These are phyloP conservation scores for Gymnopilus dilepis DNA, from an alignment of 768 basidiomycete genomes.

Conservation along the genomic window DNA sequence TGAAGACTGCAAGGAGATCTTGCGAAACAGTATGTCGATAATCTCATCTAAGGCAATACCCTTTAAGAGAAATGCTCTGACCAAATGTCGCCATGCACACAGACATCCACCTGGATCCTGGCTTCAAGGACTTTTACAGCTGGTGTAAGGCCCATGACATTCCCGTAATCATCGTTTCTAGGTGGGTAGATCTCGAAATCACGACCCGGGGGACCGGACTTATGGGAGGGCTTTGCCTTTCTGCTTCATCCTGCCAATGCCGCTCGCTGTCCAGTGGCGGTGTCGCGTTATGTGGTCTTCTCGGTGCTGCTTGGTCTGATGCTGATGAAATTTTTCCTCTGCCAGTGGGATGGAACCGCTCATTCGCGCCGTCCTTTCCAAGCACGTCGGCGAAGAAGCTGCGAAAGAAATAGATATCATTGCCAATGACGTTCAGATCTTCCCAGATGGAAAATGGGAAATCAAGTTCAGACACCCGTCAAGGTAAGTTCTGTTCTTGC, in stretches of 20 bases:
- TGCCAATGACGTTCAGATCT: slow-evolving; percentile 83
- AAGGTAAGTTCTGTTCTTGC: slow-evolving; percentile 49
- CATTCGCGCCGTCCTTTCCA: slow-evolving; percentile 89
- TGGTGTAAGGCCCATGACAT: slow-evolving; percentile 84
- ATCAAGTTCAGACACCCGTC: slow-evolving; percentile 90
- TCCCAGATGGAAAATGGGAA: slow-evolving; percentile 73
- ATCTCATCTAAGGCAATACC: neutral
- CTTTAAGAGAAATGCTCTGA: neutral
- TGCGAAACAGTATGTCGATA: slow-evolving; percentile 63
- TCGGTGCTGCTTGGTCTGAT: neutral
- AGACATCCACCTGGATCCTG: slow-evolving; percentile 88
- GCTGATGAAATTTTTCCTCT: slow-evolving; percentile 3
- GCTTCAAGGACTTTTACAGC: slow-evolving; percentile 86
- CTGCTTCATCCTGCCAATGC: neutral
- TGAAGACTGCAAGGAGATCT: slow-evolving; percentile 81
- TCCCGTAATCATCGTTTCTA: slow-evolving; percentile 93
- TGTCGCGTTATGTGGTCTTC: neutral
- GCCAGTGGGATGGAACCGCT: slow-evolving; percentile 90
- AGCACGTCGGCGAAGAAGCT: slow-evolving; percentile 74
- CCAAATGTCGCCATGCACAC: slow-evolving; percentile 3
- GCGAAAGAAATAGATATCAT: slow-evolving; percentile 87
- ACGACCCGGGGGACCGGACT: neutral
- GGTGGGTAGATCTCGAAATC: slow-evolving; percentile 52
- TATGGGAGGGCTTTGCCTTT: slow-evolving; percentile 3
- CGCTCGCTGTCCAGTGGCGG: neutral